Percentiles rank a stretch among this genome's conserved stretches.
These are phyloP conservation scores for Cymbopogon citratus DNA, from an alignment of 176 grass and related monocot genomes.

Conservation along the genomic window DNA sequence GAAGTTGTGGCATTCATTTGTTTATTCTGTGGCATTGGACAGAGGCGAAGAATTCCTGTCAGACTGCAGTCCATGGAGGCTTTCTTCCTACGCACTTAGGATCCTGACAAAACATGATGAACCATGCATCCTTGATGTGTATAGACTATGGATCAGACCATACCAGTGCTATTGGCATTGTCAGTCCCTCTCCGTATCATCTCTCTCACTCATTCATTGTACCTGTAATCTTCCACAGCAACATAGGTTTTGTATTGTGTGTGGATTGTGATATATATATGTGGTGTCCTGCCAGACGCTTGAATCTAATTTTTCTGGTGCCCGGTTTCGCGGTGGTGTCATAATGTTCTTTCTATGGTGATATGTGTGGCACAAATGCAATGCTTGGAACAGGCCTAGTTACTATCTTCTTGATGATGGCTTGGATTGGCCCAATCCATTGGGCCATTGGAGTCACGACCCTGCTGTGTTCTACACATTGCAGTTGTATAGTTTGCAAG, in stretches of 20 bases:
- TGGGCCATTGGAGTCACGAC: too few relatives aligned
- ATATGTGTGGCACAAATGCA: too few relatives aligned
- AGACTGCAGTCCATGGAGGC: constrained; percentile 75
- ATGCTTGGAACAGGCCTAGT: too few relatives aligned
- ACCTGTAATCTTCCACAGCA: neutral
- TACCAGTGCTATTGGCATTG: neutral
- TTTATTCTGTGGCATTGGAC: neutral
- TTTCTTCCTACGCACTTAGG: constrained; percentile 47
- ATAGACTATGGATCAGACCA: too few relatives aligned
- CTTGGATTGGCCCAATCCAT: too few relatives aligned
- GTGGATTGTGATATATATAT: neutral
- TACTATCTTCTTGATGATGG: too few relatives aligned
- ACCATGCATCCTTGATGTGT: constrained; percentile 19
- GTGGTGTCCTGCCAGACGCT: neutral
- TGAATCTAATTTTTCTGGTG: neutral
- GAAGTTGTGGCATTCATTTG: neutral
- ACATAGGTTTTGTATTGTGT: neutral
- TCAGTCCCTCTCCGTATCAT: neutral
- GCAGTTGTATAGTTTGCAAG: too few relatives aligned
- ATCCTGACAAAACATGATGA: constrained; percentile 10
- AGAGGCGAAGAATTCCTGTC: constrained; percentile 64
- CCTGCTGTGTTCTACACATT: too few relatives aligned
- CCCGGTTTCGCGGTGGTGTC: too few relatives aligned
- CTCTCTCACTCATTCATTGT: neutral
- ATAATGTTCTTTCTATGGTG: neutral